phyloP scores from a whole-genome alignment of 78 protist species.

The Salpingoeca rosetta region DNA sequence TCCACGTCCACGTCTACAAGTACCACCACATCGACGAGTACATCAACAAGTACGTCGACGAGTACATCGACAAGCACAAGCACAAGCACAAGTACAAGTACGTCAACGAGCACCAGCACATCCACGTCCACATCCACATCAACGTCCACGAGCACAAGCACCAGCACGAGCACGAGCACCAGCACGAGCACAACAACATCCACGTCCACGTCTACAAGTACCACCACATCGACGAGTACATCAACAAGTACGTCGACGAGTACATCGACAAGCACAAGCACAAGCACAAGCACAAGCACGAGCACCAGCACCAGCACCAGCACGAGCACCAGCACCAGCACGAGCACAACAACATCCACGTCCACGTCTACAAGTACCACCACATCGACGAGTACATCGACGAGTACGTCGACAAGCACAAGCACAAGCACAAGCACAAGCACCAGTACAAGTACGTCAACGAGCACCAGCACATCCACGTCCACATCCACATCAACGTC shows the following conservation, averaged over 20 bases:
- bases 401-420: background rate
- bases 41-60: background rate
- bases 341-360: background rate
- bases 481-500: too few relatives aligned
- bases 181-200: too few relatives aligned
- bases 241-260: too few relatives aligned
- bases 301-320: too few relatives aligned
- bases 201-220: too few relatives aligned
- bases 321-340: too few relatives aligned
- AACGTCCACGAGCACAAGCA: background rate
- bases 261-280: too few relatives aligned
- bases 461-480: background rate
- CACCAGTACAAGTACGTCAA: background rate
- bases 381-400: background rate
- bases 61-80: background rate
- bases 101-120: background rate
- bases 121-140: background rate
- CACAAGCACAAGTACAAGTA: background rate
- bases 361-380: background rate
- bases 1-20: background rate
- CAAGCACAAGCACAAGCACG: too few relatives aligned
- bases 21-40: background rate
- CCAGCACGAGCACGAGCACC: background rate
- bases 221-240: too few relatives aligned
- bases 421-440: background rate